Base-by-base conservation (phyloP, 257 asterid genomes). In the Penstemon barbatus region DNA sequence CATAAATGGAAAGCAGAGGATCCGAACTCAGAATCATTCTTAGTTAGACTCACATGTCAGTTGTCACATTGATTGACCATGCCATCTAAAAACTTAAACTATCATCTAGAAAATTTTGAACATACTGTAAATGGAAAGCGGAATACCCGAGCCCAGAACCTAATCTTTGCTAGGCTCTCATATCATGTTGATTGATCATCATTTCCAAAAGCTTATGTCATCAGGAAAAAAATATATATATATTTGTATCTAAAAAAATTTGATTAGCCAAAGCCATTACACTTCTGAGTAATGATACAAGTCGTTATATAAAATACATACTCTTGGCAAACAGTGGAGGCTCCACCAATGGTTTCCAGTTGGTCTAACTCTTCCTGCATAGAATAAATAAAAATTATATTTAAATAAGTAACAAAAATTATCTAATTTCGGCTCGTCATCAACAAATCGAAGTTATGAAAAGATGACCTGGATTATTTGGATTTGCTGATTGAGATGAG, bases 301-400 rank as follows among this genome's bases (percentile, higher is more conserved):
- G 18, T 9, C 4, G 36, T 54, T 46, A 40, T 19, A 49, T 46
- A 39, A 44, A 48, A 9, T 57, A 65, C 79, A 79, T 79, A 91
- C 98, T 81, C 94, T 61, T 70, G 83, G 71, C 96, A 91, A 8
- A 91, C 94, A 54, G 81, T 57, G 19, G 98, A 91, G 41, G 82
- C 85, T 72, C 86, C 82, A 48, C 87, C 96, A 33, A 80, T 65
- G n/a, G 87, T 82, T 60, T 91, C 98, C 54, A 89, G 88, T 66
- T 81, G 79, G 13, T 80, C 85, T 44, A 87, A 77, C 79, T 91
- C 96, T 68, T 85, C 96, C 98, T 91, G 80, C 62, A 46, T 57
- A 18, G 48, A 3, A 18, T 12, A 5, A 46, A 11, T 45, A 19
- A 70, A 40, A 43, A 12, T 0, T 36, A 50, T 7, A 33, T 4